Percentiles rank a stretch among this genome's conserved stretches.
These are phyloP conservation scores for Colletotrichum sp. DNA, from an alignment of 2,329 filamentous ascomycete species.

Conservation along the genomic window DNA sequence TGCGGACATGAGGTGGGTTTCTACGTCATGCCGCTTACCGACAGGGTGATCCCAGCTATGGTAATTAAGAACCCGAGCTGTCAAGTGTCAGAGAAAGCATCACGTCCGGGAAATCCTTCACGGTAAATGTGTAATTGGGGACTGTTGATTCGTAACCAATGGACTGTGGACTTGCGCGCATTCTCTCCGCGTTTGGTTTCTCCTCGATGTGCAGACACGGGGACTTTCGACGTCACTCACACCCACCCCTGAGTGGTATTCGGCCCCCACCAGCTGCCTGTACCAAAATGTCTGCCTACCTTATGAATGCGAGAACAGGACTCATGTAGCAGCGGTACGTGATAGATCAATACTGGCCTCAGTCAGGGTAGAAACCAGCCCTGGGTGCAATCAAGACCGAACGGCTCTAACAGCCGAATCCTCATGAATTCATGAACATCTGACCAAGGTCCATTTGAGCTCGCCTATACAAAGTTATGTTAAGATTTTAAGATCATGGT, in stretches of 20 bases:
- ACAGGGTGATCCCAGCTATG: neutral
- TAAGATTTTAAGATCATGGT: neutral
- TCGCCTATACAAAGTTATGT: neutral
- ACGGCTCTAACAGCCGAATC: neutral
- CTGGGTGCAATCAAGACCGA: neutral
- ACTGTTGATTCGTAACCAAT: neutral
- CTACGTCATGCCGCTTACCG: neutral
- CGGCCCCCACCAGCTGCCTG: neutral
- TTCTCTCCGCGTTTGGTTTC: neutral
- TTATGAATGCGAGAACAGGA: neutral
- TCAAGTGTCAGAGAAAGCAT: neutral
- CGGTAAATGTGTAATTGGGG: rapidly evolving
- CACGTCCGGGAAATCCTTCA: neutral
- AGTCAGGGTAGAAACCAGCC: neutral
- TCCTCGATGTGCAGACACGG: neutral
- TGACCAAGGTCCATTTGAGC: neutral
- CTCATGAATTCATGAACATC: neutral
- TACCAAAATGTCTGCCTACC: neutral
- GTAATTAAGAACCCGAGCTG: neutral
- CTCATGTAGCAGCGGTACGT: neutral
- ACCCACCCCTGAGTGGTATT: neutral
- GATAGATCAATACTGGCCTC: neutral
- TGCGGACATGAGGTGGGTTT: neutral
- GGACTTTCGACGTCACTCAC: neutral
- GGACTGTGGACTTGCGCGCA: rapidly evolving